Base-by-base conservation (phyloP, 1,139 yeast genomes). In the Debaryomyces robertsiae region DNA sequence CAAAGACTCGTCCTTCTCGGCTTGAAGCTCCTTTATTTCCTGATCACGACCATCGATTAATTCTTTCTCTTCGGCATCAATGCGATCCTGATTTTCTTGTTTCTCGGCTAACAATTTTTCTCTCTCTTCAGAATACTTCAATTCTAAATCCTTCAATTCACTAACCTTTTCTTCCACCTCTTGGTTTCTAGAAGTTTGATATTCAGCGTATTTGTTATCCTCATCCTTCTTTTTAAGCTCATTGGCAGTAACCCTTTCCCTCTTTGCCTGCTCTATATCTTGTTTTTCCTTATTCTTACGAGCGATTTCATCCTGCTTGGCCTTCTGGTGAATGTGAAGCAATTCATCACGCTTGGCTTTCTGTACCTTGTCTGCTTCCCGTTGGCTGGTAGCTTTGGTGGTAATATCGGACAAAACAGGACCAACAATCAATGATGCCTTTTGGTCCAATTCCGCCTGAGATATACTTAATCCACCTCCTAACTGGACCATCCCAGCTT, bases 381-480 rank as follows among this genome's bases (percentile, higher is more conserved):
- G 79, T 64, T 88, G 94, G 30, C 78, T 73, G 23, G 69, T 74
- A 13, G 95, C 95, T 61, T 87, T 84, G 39, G 73, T 68, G 53
- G 77, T 72, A 54, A 93, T 82, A 61, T 89, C 94, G 36, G 71
- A 73, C 57, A 93, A 69, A n/a, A 91, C 93, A 9, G 98, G 98
- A 46, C 77, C 75, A 44, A 93, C 95, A 57, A 87, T 75, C 41
- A 82, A 76, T 43, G 82, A 69, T n/a, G 98, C 98, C 71, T 93
- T 80, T 40, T 77, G 77, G 47, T 86, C 85, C 47, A 93, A 79
- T 58, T 91, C 96, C 18, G 73, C 75, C 48, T 78, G 86, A 38
- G 86, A 73, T 75, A 91, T 81, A 55, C 78, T 79, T 50, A 88
- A 74, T 3, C 98, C 98, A 50, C 96, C 96, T 46, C 98, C 98